These are phyloP conservation scores for Casuarina glauca DNA, from an alignment of 306 rosid species.

Conservation along the genomic window DNA sequence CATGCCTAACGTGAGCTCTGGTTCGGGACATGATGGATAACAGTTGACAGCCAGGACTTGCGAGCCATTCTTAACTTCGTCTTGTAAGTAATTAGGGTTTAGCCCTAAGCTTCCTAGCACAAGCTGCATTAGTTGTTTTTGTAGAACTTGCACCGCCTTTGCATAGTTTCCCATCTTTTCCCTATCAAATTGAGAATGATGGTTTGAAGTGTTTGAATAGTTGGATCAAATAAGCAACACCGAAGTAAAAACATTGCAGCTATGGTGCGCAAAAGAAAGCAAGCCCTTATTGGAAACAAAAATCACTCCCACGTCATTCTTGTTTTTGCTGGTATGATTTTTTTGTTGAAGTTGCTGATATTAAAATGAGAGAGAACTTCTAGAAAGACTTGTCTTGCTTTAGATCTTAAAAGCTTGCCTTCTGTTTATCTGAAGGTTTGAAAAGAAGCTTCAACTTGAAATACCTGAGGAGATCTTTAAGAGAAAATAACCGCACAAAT, in stretches of 20 bases:
- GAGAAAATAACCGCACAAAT: neutral
- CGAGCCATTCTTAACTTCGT: slow-evolving; percentile 40
- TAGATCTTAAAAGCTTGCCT: neutral
- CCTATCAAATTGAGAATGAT: slow-evolving; percentile 17
- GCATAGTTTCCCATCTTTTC: slow-evolving; percentile 59
- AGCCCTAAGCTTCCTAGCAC: slow-evolving; percentile 45
- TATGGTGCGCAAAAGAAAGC: too few species aligned
- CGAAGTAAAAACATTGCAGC: too few species aligned
- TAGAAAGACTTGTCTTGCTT: too few species aligned
- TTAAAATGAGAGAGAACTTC: neutral
- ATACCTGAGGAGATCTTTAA: neutral
- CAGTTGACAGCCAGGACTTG: slow-evolving; percentile 49
- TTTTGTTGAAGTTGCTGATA: neutral
- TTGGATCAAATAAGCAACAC: neutral
- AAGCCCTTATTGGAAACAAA: too few species aligned
- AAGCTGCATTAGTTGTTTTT: slow-evolving; percentile 34
- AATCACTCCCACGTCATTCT: too few species aligned
- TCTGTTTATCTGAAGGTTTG: neutral
- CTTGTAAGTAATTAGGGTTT: slow-evolving; percentile 36
- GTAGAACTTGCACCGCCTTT: slow-evolving; percentile 36
- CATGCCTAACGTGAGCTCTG: slow-evolving; percentile 48
- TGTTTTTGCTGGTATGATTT: too few species aligned
- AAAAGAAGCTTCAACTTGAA: neutral
- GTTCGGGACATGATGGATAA: slow-evolving; percentile 57
- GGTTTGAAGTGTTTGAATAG: neutral